Evolutionary conservation across 768 basidiomycete genomes (phyloP), one percentile per base, ranked within the genome.

Genomic region (Cubamyces sp.): DNA sequence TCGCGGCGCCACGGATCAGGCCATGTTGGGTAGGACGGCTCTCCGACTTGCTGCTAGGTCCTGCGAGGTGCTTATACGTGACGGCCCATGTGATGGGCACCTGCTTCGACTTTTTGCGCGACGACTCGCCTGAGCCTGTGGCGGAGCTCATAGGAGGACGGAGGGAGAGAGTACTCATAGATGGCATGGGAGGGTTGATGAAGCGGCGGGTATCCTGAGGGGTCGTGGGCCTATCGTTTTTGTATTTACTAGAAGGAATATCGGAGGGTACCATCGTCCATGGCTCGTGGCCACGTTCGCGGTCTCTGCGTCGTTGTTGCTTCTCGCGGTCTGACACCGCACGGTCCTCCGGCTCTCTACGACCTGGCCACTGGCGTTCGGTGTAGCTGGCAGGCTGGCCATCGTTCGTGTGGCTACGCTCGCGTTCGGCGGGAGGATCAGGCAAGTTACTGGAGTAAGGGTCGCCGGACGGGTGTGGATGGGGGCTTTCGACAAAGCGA

Each of bases 1-100:
- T 86, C n/a, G 82, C 70, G 65, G 40, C 57, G n/a, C 48, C 72
- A 61, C 49, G 76, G 68, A 48, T 75, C 74, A 58, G 58, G 64
- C 62, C 72, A 75, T 41, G 66, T 1, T 77, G 70, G 49, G 75
- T 70, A 4, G 74, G 60, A 57, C 77, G 81, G 39, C 72, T 71
- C 30, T 76, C 79, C 14, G 72, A 69, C 47, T 78, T 78, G 55
- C 77, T 77, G 59, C 79, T 48, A 79, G 61, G 39, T 28, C 30
- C 53, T 25, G 45, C 47, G 15, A 70, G 60, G 5, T 77, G 80
- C 69, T 83, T 85, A 78, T 79, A 87, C 15, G 77, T 73, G 21
- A 84, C 81, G 25, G 82, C 70, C 75, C 80, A 82, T 41, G 76
- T 76, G 8, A 69, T 49, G 1, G 83, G 82, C 34, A 87, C 77